A percentile compares a stretch with the other conserved stretches of the same genome.
Conservation (phyloP, 768 basidiomycete genomes). For the Tricholoma saponaceum region DNA sequence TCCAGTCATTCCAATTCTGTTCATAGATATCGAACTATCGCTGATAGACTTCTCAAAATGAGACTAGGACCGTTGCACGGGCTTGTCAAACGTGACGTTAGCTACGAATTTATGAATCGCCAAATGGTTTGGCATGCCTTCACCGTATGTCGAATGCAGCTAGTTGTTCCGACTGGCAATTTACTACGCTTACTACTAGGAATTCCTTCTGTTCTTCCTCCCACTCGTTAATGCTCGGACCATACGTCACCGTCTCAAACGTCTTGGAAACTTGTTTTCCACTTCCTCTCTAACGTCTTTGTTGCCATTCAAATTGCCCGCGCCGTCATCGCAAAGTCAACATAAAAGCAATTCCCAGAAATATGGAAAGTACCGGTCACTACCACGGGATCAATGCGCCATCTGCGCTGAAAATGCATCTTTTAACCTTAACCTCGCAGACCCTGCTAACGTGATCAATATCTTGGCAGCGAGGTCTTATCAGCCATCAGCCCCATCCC, state of each 20-base stretch:
- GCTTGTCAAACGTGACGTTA: slow-evolving; percentile 77
- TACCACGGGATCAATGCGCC: slow-evolving; percentile 78
- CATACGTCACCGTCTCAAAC: slow-evolving; percentile 53
- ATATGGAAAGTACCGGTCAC: slow-evolving; percentile 62
- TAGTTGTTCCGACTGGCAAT: background rate
- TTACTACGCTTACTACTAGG: slow-evolving; percentile 43
- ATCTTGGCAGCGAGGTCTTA: slow-evolving; percentile 18
- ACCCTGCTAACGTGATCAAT: slow-evolving; percentile 48
- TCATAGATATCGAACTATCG: slow-evolving; percentile 76
- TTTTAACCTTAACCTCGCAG: slow-evolving; percentile 51
- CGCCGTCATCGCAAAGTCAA: background rate
- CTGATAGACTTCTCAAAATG: slow-evolving; percentile 76
- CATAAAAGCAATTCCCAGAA: slow-evolving; percentile 15
- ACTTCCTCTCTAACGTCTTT: slow-evolving; percentile 27
- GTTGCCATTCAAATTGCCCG: slow-evolving; percentile 17
- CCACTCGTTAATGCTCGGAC: slow-evolving; percentile 75
- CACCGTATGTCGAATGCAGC: slow-evolving; percentile 56
- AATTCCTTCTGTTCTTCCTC: slow-evolving; percentile 90
- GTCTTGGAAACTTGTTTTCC: slow-evolving; percentile 27
- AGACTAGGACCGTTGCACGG: slow-evolving; percentile 67
- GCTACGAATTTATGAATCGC: slow-evolving; percentile 98
- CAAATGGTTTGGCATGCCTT: slow-evolving; percentile 99
- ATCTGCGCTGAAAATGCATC: slow-evolving; percentile 83
- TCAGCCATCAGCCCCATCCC: slow-evolving; percentile 4
- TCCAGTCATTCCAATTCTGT: background rate